These are phyloP conservation scores for Cyclotella sp. DNA, from an alignment of 108 stramenopile genomes.

Conservation along the genomic window DNA sequence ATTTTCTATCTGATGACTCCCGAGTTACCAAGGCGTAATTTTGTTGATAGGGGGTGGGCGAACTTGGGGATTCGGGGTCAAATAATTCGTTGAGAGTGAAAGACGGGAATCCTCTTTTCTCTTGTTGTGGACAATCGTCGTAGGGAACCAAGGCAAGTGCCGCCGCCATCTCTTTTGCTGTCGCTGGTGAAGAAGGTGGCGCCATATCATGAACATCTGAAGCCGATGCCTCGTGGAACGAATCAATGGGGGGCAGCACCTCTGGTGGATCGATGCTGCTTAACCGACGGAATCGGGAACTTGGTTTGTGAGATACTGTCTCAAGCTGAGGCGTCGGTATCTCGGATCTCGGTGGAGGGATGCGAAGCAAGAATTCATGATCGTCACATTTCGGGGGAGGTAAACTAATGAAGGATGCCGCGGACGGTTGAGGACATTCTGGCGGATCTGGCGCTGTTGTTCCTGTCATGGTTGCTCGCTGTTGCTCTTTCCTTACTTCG, in stretches of 20 bases:
- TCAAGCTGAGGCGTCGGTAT: background rate
- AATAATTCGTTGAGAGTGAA: conserved; percentile 8
- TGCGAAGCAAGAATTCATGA: background rate
- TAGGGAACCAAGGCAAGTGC: conserved; percentile 1
- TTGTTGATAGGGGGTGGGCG: background rate
- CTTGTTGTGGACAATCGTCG: background rate
- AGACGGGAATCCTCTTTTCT: background rate
- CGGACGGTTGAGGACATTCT: background rate
- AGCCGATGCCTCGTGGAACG: background rate
- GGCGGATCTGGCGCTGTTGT: conserved; percentile 8
- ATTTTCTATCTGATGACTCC: background rate
- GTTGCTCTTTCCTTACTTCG: too few relatives aligned
- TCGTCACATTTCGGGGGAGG: conserved; percentile 3
- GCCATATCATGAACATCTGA: background rate
- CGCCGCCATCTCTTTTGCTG: background rate
- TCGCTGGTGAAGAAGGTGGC: background rate
- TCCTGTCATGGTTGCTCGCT: background rate
- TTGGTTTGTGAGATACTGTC: background rate
- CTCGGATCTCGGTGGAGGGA: background rate
- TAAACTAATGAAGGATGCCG: background rate
- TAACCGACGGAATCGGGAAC: background rate
- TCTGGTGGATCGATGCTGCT: conserved; percentile 11
- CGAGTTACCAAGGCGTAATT: background rate
- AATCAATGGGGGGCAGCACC: background rate
- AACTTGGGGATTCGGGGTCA: background rate